These are phyloP conservation scores for Solanum tarapatanum DNA, from an alignment of 257 asterid species.

Conservation along the genomic window DNA sequence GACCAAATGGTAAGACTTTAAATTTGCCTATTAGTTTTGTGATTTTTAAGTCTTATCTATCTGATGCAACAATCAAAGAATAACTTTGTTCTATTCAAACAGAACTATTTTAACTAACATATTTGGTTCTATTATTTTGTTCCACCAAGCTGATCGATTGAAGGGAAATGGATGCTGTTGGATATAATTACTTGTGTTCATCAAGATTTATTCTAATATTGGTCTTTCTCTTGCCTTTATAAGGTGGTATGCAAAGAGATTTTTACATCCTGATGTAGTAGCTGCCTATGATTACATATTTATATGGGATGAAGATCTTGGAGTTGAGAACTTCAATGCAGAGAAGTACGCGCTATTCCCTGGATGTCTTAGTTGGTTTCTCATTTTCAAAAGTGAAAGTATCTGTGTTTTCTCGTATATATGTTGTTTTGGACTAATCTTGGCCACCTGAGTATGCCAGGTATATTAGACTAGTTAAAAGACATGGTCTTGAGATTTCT, in stretches of 20 bases:
- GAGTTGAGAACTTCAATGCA: constrained; percentile 93
- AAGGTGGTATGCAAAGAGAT: constrained; percentile 99
- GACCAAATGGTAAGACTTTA: constrained; percentile 70
- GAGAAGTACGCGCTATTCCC: constrained; percentile 36
- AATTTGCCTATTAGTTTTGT: background rate
- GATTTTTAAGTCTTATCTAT: background rate
- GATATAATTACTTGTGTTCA: background rate
- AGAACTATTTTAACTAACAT: background rate
- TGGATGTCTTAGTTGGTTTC: background rate
- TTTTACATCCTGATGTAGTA: constrained; percentile 89
- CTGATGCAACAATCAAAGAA: background rate
- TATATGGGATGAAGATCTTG: constrained; percentile 99
- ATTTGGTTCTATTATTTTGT: background rate
- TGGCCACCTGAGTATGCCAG: constrained; percentile 17
- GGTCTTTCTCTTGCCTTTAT: constrained; percentile 1
- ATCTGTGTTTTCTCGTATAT: background rate
- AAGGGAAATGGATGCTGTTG: background rate
- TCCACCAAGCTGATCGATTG: background rate
- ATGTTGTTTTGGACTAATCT: background rate
- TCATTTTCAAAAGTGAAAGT: background rate
- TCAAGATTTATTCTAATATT: background rate
- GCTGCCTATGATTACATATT: constrained; percentile 95
- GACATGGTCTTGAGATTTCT: constrained; percentile 44
- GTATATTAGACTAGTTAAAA: constrained; percentile 43
- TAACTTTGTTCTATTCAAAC: background rate